Percentiles rank a stretch among this genome's conserved stretches.
These are phyloP conservation scores for Striga hermonthica DNA, from an alignment of 305 asterid genomes.

Conservation along the genomic window DNA sequence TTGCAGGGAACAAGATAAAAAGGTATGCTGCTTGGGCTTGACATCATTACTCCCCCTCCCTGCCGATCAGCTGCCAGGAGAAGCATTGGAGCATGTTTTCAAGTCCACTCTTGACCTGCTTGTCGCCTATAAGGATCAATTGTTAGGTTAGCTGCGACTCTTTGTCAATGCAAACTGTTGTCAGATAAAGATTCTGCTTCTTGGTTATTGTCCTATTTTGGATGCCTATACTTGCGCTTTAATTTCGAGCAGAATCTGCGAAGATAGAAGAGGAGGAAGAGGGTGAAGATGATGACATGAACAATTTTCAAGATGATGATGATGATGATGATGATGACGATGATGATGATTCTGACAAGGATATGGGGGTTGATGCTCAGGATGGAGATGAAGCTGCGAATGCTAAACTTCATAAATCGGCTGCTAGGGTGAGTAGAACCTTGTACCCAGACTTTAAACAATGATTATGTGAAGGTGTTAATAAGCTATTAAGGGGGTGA, in stretches of 20 bases:
- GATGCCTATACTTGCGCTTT: background rate
- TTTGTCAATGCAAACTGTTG: constrained; percentile 9
- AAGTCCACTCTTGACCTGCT: constrained; percentile 90
- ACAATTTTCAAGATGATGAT: constrained; percentile 66
- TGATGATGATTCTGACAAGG: constrained; percentile 72
- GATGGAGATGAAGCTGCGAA: constrained; percentile 85
- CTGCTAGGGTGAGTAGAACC: constrained; percentile 65
- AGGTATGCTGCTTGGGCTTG: constrained; percentile 93
- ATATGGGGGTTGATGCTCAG: constrained; percentile 89
- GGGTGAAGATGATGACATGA: constrained; percentile 77
- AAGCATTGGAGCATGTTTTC: constrained; percentile 89
- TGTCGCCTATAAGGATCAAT: constrained; percentile 94
- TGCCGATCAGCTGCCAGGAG: constrained; percentile 79
- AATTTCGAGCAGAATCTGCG: constrained; percentile 56
- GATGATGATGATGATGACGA: constrained; percentile 76
- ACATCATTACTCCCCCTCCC: constrained; percentile 93
- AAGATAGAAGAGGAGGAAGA: constrained; percentile 57
- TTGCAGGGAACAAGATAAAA: constrained; percentile 91
- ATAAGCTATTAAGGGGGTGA: background rate
- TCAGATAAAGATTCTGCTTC: constrained; percentile 7
- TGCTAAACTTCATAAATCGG: constrained; percentile 66
- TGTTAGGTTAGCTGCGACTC: constrained; percentile 27
- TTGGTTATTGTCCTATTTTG: background rate
- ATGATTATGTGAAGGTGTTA: background rate
- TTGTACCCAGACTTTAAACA: background rate